phyloP scores from a whole-genome alignment of 495 filamentous ascomycete genomes.

The Aspergillus kassunensis region DNA sequence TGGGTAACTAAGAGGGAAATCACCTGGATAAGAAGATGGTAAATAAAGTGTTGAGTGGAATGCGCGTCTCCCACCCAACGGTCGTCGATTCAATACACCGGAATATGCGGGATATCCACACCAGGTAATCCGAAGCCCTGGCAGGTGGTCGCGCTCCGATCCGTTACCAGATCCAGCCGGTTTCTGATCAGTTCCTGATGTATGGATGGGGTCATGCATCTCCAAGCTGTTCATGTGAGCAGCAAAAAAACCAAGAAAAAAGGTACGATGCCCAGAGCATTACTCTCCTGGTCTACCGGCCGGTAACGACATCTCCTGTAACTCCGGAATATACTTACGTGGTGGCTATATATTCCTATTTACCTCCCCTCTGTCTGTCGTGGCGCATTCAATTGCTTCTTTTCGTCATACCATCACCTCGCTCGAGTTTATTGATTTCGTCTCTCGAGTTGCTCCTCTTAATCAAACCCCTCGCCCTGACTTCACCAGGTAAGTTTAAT shows the following conservation, averaged over 20 bases:
- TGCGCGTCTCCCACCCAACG: not conserved
- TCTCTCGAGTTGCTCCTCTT: too few relatives aligned
- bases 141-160: conserved; percentile 7
- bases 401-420: not conserved
- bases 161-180: conserved; percentile 5
- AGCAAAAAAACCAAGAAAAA: conserved; percentile 26
- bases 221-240: conserved; percentile 29
- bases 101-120: conserved; percentile 27
- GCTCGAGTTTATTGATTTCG: not conserved
- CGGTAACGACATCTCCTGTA: conserved; percentile 16
- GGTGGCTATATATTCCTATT: conserved; percentile 8
- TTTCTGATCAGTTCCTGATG: conserved; percentile 3
- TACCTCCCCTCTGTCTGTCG: conserved; percentile 1
- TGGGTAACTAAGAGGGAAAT: too few relatives aligned
- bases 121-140: conserved; percentile 35
- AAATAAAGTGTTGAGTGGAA: not conserved
- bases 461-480: too few relatives aligned
- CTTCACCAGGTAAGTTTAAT: not conserved
- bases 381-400: not conserved
- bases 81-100: not conserved
- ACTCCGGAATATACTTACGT: not conserved
- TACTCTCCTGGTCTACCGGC: not conserved
- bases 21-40: too few relatives aligned
- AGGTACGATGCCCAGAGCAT: conserved; percentile 1
- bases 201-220: conserved; percentile 14